Conservation (phyloP, 805 yeast genomes). For the Yueomyces sp. region DNA sequence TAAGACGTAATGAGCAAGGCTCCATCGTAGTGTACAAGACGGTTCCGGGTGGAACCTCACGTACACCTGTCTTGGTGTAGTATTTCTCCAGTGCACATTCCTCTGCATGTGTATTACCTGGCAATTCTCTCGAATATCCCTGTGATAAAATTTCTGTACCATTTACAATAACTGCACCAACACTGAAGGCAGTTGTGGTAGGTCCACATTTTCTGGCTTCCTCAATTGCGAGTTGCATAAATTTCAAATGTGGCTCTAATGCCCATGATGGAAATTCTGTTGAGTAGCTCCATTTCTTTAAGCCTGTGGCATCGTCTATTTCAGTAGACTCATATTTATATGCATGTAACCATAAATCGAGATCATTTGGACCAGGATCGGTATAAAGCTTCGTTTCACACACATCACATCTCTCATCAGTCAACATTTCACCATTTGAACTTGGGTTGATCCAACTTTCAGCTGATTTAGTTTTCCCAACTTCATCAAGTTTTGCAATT, state of each 20-base stretch:
- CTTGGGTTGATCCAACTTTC: constrained; percentile 53
- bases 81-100: constrained; percentile 84
- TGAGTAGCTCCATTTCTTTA: constrained; percentile 51
- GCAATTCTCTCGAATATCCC: constrained; percentile 83
- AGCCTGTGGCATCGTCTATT: constrained; percentile 13
- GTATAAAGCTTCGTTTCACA: constrained; percentile 65
- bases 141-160: constrained; percentile 54
- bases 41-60: constrained; percentile 55
- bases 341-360: constrained; percentile 88
- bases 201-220: constrained; percentile 74
- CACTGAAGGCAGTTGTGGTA: constrained; percentile 78
- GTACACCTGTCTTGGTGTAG: constrained; percentile 23
- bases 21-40: constrained; percentile 93
- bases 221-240: constrained; percentile 64
- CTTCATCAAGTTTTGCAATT: constrained; percentile 35
- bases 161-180: constrained; percentile 76
- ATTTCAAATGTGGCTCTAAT: constrained; percentile 36
- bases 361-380: constrained; percentile 81
- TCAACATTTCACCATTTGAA: constrained; percentile 52
- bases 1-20: constrained; percentile 79
- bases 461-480: constrained; percentile 62
- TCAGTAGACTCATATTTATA: constrained; percentile 52
- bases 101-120: constrained; percentile 96
- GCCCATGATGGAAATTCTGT: constrained; percentile 85
- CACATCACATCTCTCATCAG: constrained; percentile 43